Percentiles rank a stretch among this genome's conserved stretches.
phyloP scores from a whole-genome alignment of 192 early-diverging fungal genomes.

The Podila minutissima region DNA sequence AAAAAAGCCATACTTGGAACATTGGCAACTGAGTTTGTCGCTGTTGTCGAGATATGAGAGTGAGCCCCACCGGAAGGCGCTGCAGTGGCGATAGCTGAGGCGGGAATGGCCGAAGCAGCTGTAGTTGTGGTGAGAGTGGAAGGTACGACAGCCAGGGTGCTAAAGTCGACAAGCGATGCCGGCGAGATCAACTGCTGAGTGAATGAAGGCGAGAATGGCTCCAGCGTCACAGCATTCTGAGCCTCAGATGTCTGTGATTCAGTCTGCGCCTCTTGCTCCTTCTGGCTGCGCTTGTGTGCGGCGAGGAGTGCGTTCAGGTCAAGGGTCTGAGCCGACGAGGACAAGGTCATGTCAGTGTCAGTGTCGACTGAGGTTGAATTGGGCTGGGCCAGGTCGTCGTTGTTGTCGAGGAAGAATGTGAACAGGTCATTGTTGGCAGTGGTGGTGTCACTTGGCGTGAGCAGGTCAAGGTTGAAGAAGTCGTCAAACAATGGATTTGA shows the following conservation, averaged over 20 bases:
- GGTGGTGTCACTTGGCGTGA: conserved; percentile 8
- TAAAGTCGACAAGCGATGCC: neutral
- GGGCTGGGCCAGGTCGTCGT: conserved; percentile 2
- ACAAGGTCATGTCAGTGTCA: neutral
- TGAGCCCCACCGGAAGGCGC: neutral
- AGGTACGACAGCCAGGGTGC: neutral
- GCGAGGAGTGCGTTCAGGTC: conserved; percentile 17
- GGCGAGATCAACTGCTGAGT: neutral
- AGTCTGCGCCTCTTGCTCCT: conserved; percentile 1
- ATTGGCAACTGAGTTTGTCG: neutral
- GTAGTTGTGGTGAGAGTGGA: neutral
- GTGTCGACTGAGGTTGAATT: neutral
- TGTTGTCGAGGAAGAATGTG: conserved; percentile 20
- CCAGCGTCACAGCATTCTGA: neutral
- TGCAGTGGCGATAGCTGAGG: neutral
- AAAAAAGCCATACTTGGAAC: neutral
- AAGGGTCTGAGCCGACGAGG: neutral
- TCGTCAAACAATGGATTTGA: conserved; percentile 30
- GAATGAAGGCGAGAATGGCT: neutral
- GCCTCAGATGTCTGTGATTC: neutral
- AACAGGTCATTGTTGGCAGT: conserved; percentile 12
- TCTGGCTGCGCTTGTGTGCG: conserved; percentile 15
- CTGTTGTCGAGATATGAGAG: too few species aligned
- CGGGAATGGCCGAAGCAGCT: neutral
- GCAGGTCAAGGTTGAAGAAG: conserved; percentile 29